A percentile compares a stretch with the other conserved stretches of the same genome.
Evolutionary conservation across 208 protist species (phyloP).

Genomic region (Crithidia sp.): DNA sequence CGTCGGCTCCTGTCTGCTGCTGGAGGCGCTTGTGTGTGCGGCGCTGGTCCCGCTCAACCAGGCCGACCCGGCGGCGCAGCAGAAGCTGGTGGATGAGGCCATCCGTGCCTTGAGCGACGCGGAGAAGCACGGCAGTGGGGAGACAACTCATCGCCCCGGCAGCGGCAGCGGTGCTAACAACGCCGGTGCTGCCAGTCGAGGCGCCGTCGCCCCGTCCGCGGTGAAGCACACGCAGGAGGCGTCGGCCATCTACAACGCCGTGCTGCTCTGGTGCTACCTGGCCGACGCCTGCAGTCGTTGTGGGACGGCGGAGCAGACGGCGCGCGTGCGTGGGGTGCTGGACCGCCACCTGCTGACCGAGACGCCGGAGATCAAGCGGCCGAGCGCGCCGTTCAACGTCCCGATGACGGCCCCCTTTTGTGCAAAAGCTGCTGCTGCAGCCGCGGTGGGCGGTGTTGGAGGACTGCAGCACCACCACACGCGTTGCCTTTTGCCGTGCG

Average conservation of each 20-base stretch:
- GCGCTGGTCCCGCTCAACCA: constrained; percentile 47
- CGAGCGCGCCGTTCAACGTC: background rate
- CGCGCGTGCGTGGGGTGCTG: constrained; percentile 17
- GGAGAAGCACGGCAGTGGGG: constrained; percentile 4
- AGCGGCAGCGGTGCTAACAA: background rate
- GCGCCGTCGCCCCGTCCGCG: background rate
- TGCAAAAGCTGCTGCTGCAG: constrained; percentile 38
- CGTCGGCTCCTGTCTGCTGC: constrained; percentile 42
- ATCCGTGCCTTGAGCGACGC: constrained; percentile 43
- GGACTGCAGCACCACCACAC: constrained; percentile 26
- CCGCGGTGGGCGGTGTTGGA: constrained; percentile 25
- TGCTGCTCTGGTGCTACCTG: constrained; percentile 68
- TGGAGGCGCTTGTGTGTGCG: constrained; percentile 62
- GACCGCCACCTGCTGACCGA: constrained; percentile 25
- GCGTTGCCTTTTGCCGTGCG: constrained; percentile 27
- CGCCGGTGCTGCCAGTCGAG: background rate
- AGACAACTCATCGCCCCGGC: background rate
- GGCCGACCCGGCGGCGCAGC: constrained; percentile 36
- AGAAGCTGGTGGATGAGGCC: constrained; percentile 45
- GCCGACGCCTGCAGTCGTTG: constrained; percentile 25
- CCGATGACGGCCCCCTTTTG: constrained; percentile 20
- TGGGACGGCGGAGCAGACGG: constrained; percentile 26
- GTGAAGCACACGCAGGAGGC: background rate
- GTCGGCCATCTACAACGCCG: constrained; percentile 21
- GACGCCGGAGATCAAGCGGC: constrained; percentile 2